Base-by-base conservation (phyloP, 768 basidiomycete genomes). In the Hypsizygus marmoreus region DNA sequence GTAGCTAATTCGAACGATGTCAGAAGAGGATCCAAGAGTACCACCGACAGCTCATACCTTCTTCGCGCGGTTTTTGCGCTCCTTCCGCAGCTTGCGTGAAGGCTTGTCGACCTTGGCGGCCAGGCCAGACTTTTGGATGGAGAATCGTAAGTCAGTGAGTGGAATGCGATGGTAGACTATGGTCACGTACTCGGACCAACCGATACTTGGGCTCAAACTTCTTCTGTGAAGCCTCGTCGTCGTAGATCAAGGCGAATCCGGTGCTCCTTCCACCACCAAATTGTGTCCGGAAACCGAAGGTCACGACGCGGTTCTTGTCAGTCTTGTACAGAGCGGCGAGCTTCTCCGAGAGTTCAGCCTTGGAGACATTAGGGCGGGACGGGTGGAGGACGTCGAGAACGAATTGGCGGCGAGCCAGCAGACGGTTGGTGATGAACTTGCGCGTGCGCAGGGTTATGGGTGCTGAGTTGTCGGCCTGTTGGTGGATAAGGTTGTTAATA, bases 371-470 rank as follows among this genome's bases (percentile, higher is more conserved):
- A 50, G 97, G 71, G 47, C 94, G 90, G 45, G 82, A 86, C n/a
- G 95, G 95, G 74, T 99, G 97, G 57, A 97, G 84, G 57, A 95
- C 81, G 58, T 95, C 93, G 56, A 97, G 80, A 58, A 97, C 80
- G 64, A 98, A 95, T 79, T 98, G 97, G 63, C 91, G 90, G 60
- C 97, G 90, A 58, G 90, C 84, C 40, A 99, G 77, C 55, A 99
- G 88, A 50, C 94, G 92, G 82, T 99, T 99, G 66, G 95, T 97
- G 72, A 97, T 90, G 79, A 98, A 98, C 80, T 99, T 97, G 71
- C 95, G 90, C 44, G 97, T 97, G 62, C 97, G 91, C 67, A 99
- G 80, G 57, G 97, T 99, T 58, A 99, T 80, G 49, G 95, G 86
- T 68, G 91, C 81, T 69, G 82, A 76, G 67, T 68, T 75, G 68